Base-by-base conservation (phyloP, 345 rosid species). In the Populus euphratica region DNA sequence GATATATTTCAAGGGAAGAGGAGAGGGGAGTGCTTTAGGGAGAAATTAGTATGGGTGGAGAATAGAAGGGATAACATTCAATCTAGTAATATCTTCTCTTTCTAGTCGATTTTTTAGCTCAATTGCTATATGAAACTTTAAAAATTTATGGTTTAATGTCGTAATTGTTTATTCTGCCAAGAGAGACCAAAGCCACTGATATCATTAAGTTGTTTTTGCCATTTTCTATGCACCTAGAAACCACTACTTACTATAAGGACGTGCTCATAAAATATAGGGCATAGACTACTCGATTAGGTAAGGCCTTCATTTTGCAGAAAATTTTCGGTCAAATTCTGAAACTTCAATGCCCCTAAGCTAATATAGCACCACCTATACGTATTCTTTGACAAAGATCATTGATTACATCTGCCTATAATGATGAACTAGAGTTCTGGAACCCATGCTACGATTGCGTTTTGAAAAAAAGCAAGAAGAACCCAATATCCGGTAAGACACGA, bases 181-280 rank as follows among this genome's bases (percentile, higher is more conserved):
- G 25, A 59, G 38, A 70, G 25, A 70, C 14, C n/a, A 27, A 71
- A 70, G 59, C 7, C 29, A 29, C 31, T 4, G 35, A 33, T 12
- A 31, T 14, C 23, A n/a, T 36, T 29, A 18, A 35, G 33, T 21
- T 21, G 65, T 27, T 72, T 31, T 38, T 54, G n/a, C 6, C 31
- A 72, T 54, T 63, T 27, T 49, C 62, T 31, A 38, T 35, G 10
- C 25, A 67, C 36, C 33, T 11, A 27, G 6, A 31, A 71, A 33
- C 8, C 27, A 52, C 11, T 10, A 33, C 65, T 18, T 23, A 10
- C 21, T 29, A 56, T 14, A 49, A 72, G 47, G 47, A 54, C 35
- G 68, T 59, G 25, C 76, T 73, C 68, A 73, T 73, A 73, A 73
- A 73, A 59, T 73, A 59, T 59, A 35, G 75, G 66, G 74, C 36